These are phyloP conservation scores for Infundibulicybe gibba DNA, from an alignment of 768 basidiomycete species.

Conservation along the genomic window DNA sequence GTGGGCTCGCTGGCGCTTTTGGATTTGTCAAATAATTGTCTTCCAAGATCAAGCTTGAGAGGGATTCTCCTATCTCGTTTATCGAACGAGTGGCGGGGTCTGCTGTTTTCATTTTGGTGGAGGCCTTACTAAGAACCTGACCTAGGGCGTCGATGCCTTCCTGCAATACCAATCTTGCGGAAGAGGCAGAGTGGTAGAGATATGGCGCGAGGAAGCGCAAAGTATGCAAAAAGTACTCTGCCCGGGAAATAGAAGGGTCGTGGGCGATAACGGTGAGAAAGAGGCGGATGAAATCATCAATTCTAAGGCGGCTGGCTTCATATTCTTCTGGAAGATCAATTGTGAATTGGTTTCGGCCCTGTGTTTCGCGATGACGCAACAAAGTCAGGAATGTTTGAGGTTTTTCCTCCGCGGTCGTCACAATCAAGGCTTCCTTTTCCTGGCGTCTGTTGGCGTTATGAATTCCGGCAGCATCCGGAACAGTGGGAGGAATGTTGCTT, in stretches of 20 bases:
- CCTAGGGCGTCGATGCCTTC: slow-evolving; percentile 73
- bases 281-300: slow-evolving; percentile 67
- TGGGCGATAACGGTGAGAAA: slow-evolving; percentile 81
- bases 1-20: slow-evolving; percentile 49
- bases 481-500: slow-evolving; percentile 29
- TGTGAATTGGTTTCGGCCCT: slow-evolving; percentile 36
- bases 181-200: slow-evolving; percentile 52
- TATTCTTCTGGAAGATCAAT: slow-evolving; percentile 56
- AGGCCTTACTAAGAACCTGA: slow-evolving; percentile 43
- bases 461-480: slow-evolving; percentile 64
- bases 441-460: slow-evolving; percentile 57
- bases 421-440: slow-evolving; percentile 68
- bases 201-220: slow-evolving; percentile 53
- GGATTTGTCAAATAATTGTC: slow-evolving; percentile 36
- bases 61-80: slow-evolving; percentile 22
- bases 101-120: slow-evolving; percentile 38
- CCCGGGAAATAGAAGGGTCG: slow-evolving; percentile 60
- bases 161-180: slow-evolving; percentile 50
- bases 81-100: slow-evolving; percentile 26
- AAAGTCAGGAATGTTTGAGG: slow-evolving; percentile 66
- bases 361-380: slow-evolving; percentile 39
- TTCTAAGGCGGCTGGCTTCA: slow-evolving; percentile 48
- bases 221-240: slow-evolving; percentile 65
- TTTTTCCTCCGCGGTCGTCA: slow-evolving; percentile 67
- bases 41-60: slow-evolving; percentile 23